Conservation (phyloP, 1,139 yeast genomes). For the Candida labiduridarum region DNA sequence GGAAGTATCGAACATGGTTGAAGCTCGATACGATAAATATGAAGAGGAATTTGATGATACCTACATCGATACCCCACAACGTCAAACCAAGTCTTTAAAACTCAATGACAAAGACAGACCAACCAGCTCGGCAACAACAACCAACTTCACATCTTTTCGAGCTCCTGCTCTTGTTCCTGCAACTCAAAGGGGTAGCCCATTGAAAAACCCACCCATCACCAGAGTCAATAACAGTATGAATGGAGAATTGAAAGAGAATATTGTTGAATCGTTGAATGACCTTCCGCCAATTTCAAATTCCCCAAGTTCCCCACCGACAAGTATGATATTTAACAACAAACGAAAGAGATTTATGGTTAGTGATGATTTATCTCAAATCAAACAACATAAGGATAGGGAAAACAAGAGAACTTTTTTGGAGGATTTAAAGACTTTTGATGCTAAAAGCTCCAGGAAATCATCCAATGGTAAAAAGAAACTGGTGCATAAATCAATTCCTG, state of each 20-base stretch:
- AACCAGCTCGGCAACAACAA: neutral
- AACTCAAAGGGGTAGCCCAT: neutral
- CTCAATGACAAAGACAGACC: neutral
- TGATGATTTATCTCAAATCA: neutral
- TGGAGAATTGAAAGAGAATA: slow-evolving; percentile 18
- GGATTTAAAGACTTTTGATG: no score
- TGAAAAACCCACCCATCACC: slow-evolving; percentile 4
- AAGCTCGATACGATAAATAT: slow-evolving; percentile 13
- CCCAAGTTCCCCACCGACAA: slow-evolving; percentile 12
- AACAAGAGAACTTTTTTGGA: no score
- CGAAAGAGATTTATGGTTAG: neutral
- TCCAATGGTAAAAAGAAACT: neutral
- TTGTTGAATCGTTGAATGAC: neutral
- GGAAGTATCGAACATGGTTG: neutral
- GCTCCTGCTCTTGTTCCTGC: neutral
- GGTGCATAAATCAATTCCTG: neutral
- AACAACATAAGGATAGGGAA: no score
- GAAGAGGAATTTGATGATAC: slow-evolving; percentile 35
- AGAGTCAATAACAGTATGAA: neutral
- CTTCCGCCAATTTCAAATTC: slow-evolving; percentile 3
- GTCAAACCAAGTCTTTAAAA: slow-evolving; percentile 8
- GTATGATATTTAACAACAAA: slow-evolving; percentile 7
- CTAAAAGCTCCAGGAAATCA: no score
- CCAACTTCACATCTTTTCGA: slow-evolving; percentile 7
- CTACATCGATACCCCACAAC: slow-evolving; percentile 23